Base-by-base conservation (phyloP, 1,284 basidiomycete genomes). In the Cryptococcus jaspeensis region DNA sequence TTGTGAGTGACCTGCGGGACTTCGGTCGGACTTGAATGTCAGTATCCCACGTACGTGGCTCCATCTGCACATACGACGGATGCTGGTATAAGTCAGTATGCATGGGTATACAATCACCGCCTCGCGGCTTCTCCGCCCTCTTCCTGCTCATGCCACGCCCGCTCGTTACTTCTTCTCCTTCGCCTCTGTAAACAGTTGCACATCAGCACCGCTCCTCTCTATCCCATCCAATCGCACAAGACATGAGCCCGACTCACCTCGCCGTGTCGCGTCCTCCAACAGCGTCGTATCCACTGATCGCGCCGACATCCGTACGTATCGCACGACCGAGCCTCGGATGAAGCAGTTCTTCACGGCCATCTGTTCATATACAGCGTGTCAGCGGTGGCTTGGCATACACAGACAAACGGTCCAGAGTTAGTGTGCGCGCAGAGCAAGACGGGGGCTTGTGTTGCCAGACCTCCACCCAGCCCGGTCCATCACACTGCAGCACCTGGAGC, bases 311-410 rank as follows among this genome's bases (percentile, higher is more conserved):
- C 96, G 90, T 11, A 99, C 96, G 73, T 98, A 99, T 65, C 96
- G 87, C 39, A 99, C 94, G 13, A 99, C 96, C 2, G 93, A 97
- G 58, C 96, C 96, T 55, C 96, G 88, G 69, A 99, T 99, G 76
- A 99, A 99, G 73, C 92, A 95, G 74, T 97, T 99, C 80, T 95
- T 96, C 47, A 99, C 94, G 0, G 96, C 93, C 86, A 97, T 92
- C 95, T 99, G 69, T 15, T 1, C 9, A 9, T n/a, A 55, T 37
- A 7, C 12, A 13, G 25, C 43, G 32, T 15, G 36, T 41, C 11
- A 20, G 38, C 35, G 4, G 28, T 32, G 28, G 4, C 9, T 5
- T 32, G 28, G 9, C 9, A 32, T 32, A 32, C 5, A 32, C 5
- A 32, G 28, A 9, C n/a, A n/a, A n/a, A n/a, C n/a, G 28, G 28